Base-by-base conservation (phyloP, 306 rosid species). In the Alnus rubra region DNA sequence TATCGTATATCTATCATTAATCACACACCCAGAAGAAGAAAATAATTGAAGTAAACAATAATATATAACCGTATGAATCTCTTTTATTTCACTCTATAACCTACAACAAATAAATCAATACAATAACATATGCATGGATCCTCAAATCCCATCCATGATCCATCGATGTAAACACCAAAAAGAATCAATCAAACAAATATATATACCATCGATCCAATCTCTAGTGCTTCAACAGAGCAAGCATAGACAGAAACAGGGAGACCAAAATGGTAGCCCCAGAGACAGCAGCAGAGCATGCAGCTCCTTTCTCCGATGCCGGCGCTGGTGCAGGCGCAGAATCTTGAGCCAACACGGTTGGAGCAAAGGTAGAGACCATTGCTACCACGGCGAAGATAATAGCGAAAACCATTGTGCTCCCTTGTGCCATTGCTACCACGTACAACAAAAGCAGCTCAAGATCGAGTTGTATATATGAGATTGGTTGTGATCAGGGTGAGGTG, bases 241-340 rank as follows among this genome's bases (percentile, higher is more conserved):
- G 60, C 62, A 81, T 31, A 54, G 88, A 83, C 4, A 82, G 7
- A 44, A 78, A 71, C 67, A 76, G 14, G 18, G 87, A 89, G 58
- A 78, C 81, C 49, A 60, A 83, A 18, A 87, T 39, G 76, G 84
- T 7, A 1, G 84, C 76, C 18, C 84, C 73, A 0, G 91, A 91
- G 51, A 74, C 44, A 0, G 82, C 78, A 0, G 69, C 58, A 56
- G 75, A 76, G 48, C 71, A 69, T 5, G 86, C 80, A 0, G 86
- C 84, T 53, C 89, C 91, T 45, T 49, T 75, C 0, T 74, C 76
- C 0, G 73, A 74, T 9, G 42, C 52, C 0, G 84, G 90, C 0
- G 82, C 77, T 4, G 90, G 79, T 0, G 87, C 69, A 1, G 76
- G 28, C 4, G 68, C 71, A 2, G 55, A 18, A 0, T 83, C 88